These are phyloP conservation scores for Termitomyces sp. DNA, from an alignment of 768 basidiomycete genomes.

Conservation along the genomic window DNA sequence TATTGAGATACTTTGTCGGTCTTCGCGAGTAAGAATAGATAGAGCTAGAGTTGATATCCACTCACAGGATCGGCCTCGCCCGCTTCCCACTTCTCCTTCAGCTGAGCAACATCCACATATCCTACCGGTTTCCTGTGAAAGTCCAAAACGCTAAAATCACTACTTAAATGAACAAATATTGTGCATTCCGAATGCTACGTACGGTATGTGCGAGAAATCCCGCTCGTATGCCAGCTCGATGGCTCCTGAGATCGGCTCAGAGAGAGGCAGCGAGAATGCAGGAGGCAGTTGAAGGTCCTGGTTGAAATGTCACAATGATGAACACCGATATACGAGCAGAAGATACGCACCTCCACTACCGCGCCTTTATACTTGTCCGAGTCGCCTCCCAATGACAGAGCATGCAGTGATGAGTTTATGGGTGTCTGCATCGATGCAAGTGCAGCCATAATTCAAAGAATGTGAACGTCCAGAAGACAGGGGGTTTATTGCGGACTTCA, in stretches of 20 bases:
- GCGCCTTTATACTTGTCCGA: constrained; percentile 76
- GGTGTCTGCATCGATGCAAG: constrained; percentile 11
- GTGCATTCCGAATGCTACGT: constrained; percentile 11
- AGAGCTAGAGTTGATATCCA: constrained; percentile 5
- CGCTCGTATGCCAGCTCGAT: constrained; percentile 90
- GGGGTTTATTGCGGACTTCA: not conserved
- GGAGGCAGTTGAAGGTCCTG: constrained; percentile 83
- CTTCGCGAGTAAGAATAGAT: constrained; percentile 30
- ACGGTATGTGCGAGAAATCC: constrained; percentile 95
- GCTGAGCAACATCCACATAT: constrained; percentile 72
- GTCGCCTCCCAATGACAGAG: constrained; percentile 16
- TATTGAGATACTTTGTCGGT: constrained; percentile 66
- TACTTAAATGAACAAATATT: not conserved
- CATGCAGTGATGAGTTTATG: constrained; percentile 7
- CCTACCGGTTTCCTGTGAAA: constrained; percentile 72
- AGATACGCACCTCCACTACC: constrained; percentile 74
- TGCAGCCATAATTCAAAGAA: constrained; percentile 9
- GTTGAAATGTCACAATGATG: not conserved
- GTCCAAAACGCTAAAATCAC: constrained; percentile 63
- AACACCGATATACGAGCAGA: not conserved
- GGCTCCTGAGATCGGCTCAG: constrained; percentile 70
- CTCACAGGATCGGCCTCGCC: constrained; percentile 69
- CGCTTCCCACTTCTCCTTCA: constrained; percentile 80
- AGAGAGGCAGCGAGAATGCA: constrained; percentile 75
- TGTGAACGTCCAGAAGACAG: not conserved